Base-by-base conservation (phyloP, 2,329 filamentous ascomycete species). In the Colletotrichum viniferum region DNA sequence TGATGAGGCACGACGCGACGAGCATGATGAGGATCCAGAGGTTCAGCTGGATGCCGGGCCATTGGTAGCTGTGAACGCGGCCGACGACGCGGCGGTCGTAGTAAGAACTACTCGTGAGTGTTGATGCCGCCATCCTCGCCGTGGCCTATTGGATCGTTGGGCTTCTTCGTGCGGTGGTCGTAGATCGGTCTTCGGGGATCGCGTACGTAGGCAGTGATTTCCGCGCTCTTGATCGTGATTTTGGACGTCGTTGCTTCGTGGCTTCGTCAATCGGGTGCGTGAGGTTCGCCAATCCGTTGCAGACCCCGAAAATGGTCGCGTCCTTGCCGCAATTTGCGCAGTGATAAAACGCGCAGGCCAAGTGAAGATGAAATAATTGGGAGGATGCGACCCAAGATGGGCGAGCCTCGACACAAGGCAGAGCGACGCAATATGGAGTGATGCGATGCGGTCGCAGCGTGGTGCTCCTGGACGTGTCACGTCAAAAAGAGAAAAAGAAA, bases 1-100 rank as follows among this genome's bases (percentile, higher is more conserved):
- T 86, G 76, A 93, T 89, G 69, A 88, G 88, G 69, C 87, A 85
- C 7, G 90, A 88, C 2, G 90, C 88, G 5, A 91, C 85, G 13
- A 94, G 85, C 89, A 94, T 93, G 78, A 93, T 85, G 65, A 94
- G 85, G 80, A 94, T 90, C 91, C 92, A 93, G 66, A 93, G 83
- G 80, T 93, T 93, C 74, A 94, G 87, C 82, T 92, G 90, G 70
- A 91, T 83, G n/a, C 91, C 90, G 21, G 92, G 92, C 92, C 92
- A 94, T 84, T 92, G 91, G 86, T 94, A 94, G 56, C 88, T 89
- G 80, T 90, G 89, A 5, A 92, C 82, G 77, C 86, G 84, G 65
- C 81, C 87, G 76, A 85, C 80, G 52, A 86, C 78, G 71, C 85
- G 85, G 58, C 86, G 85, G 73, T 86, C 84, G 81, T 87, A 86